Base-by-base conservation (phyloP, 2,329 filamentous ascomycete species). In the Neophaeococcomyces aloes region DNA sequence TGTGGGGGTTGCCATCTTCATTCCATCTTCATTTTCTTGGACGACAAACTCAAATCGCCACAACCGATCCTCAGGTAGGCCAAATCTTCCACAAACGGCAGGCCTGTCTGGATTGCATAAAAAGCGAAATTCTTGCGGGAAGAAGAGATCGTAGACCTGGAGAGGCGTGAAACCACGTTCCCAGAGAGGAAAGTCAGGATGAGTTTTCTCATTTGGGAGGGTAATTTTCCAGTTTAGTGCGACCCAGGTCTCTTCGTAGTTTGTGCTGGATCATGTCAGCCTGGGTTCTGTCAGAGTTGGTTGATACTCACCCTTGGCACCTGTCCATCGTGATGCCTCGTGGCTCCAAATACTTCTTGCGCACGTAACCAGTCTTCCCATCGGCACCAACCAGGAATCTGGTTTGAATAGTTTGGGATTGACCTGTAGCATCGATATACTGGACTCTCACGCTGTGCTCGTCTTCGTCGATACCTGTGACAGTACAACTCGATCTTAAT, bases 21-120 rank as follows among this genome's bases (percentile, higher is more conserved):
- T 29, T 6, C 51, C 51, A 41, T 61, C 52, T 42, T 65, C 63
- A 1, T 46, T 48, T 7, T 54, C 52, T 2, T 49, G 56, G 10
- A 64, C 61, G 5, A 65, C 56, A 44, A 62, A 63, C 38, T 61
- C 59, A 44, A 58, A 59, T 23, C 60, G 42, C 59, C 59, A 62
- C 7, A 61, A 37, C n/a, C 51, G 48, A 35, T 61, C 59, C 11
- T 45, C 18, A 3, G 29, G 38, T 3, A 51, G 48, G 3, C 57
- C 59, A 48, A 61, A 61, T 23, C 59, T 44, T 25, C 58, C 57
- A 36, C 51, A 56, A 3, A 57, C 54, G 4, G 56, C 51, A 3
- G 56, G 48, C 29, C 55, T 35, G 5, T 48, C 43, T n/a, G 56
- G 53, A 37, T 57, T 55, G 44, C 53, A 55, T 15, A 56, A 45